These are phyloP conservation scores for Nothophoma quercina DNA, from an alignment of 2,329 filamentous ascomycete genomes.

Conservation along the genomic window DNA sequence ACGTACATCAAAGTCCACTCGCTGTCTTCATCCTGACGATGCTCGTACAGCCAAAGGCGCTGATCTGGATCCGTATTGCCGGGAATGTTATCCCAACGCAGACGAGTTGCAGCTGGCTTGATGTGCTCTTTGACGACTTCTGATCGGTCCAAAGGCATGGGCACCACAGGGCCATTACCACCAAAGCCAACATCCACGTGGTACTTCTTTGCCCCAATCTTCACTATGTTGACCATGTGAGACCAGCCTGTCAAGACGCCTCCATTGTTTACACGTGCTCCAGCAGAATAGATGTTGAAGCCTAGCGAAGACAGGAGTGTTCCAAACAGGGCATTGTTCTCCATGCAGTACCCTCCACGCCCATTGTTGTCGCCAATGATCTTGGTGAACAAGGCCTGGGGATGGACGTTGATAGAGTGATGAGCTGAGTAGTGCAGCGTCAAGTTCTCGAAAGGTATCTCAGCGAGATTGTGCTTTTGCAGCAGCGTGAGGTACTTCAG, in stretches of 20 bases:
- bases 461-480: conserved; percentile 53
- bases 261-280: conserved; percentile 49
- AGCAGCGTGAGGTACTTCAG: conserved; percentile 41
- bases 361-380: conserved; percentile 59
- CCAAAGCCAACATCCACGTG: conserved; percentile 57
- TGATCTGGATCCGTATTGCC: conserved; percentile 46
- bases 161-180: conserved; percentile 46
- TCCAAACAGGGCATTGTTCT: conserved; percentile 63
- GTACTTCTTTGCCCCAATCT: conserved; percentile 42
- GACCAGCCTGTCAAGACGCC: conserved; percentile 43
- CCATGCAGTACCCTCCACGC: conserved; percentile 68
- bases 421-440: conserved; percentile 57
- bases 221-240: conserved; percentile 57
- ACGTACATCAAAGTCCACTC: conserved; percentile 69
- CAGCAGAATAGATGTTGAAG: conserved; percentile 54
- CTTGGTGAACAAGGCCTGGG: conserved; percentile 61
- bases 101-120: conserved; percentile 38
- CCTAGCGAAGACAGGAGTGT: conserved; percentile 61
- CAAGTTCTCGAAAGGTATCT: conserved; percentile 66
- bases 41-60: conserved; percentile 56
- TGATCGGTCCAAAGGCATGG: conserved; percentile 48
- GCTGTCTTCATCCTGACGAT: conserved; percentile 45
- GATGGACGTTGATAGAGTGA: conserved; percentile 57
- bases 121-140: conserved; percentile 39
- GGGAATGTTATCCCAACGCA: conserved; percentile 46